phyloP scores from a whole-genome alignment of 805 yeast genomes.

The Starmerella sirachaensis region DNA sequence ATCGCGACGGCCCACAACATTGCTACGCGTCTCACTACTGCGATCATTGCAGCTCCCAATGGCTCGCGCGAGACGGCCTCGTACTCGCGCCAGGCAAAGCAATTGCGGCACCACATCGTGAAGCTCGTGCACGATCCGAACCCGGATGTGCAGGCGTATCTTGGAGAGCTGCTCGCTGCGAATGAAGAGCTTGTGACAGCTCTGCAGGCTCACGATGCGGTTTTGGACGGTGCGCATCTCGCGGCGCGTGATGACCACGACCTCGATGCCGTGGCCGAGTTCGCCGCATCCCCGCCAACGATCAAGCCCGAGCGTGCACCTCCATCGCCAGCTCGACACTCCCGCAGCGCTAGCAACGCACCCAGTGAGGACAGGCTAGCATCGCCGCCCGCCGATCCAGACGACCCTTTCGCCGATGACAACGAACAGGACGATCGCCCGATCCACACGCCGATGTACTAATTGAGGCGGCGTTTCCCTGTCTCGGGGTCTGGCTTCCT shows the following conservation, averaged over 20 bases:
- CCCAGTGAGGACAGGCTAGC: constrained; percentile 1
- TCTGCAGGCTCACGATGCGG: constrained; percentile 53
- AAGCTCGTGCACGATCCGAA: constrained; percentile 74
- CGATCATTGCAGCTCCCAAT: constrained; percentile 35
- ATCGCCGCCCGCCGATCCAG: constrained; percentile 11
- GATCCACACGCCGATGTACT: constrained; percentile 23
- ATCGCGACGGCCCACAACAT: constrained; percentile 44
- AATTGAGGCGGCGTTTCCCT: no score
- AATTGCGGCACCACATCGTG: constrained; percentile 65
- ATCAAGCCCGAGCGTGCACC: constrained; percentile 29
- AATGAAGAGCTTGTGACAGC: constrained; percentile 80
- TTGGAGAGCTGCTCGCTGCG: constrained; percentile 80
- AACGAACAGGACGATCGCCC: constrained; percentile 27
- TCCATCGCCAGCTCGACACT: constrained; percentile 20
- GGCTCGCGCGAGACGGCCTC: constrained; percentile 52
- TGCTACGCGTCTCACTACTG: constrained; percentile 57
- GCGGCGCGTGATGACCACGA: constrained; percentile 25
- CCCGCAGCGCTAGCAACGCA: constrained; percentile 25
- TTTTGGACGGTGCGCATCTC: constrained; percentile 7
- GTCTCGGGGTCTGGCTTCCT: no score
- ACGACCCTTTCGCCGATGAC: constrained; percentile 45
- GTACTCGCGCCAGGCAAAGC: constrained; percentile 56
- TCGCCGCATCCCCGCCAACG: constrained; percentile 32
- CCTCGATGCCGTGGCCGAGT: constrained; percentile 30
- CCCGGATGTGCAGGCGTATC: constrained; percentile 53